Percentiles rank a stretch among this genome's conserved stretches.
These are phyloP conservation scores for Elymus sibiricus DNA, from an alignment of 176 grass and related monocot genomes.

Conservation along the genomic window DNA sequence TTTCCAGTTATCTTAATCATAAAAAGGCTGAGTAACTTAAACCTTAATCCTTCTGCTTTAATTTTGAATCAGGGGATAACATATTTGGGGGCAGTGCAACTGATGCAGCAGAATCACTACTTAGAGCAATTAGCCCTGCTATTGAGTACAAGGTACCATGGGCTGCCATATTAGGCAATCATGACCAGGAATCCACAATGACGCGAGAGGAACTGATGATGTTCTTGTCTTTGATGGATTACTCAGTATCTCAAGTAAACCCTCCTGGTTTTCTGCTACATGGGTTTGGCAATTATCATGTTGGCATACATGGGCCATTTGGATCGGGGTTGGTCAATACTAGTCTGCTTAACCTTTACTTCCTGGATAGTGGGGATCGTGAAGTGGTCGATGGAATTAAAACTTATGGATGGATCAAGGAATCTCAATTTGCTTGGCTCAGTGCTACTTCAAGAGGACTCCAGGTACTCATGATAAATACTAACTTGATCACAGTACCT, in stretches of 20 bases:
- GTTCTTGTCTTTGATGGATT: slow-evolving; percentile 92
- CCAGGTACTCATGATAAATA: slow-evolving; percentile 47
- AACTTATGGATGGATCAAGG: slow-evolving; percentile 93
- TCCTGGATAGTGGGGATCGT: slow-evolving; percentile 81
- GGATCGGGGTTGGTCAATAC: slow-evolving; percentile 59
- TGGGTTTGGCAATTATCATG: slow-evolving; percentile 87
- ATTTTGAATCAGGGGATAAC: slow-evolving; percentile 72
- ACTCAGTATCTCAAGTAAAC: slow-evolving; percentile 85
- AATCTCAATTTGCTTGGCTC: slow-evolving; percentile 82
- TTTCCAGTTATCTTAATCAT: neutral
- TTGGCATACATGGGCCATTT: slow-evolving; percentile 64
- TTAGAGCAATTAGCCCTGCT: slow-evolving; percentile 69
- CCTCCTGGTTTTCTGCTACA: slow-evolving; percentile 69
- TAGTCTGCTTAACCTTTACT: slow-evolving; percentile 90
- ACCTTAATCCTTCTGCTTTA: slow-evolving; percentile 18
- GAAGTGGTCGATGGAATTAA: slow-evolving; percentile 55
- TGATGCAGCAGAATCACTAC: slow-evolving; percentile 90
- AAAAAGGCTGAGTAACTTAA: neutral
- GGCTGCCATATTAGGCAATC: slow-evolving; percentile 90
- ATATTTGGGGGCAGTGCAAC: slow-evolving; percentile 92
- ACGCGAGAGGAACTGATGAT: slow-evolving; percentile 72
- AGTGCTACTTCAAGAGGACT: slow-evolving; percentile 45
- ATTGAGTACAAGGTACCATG: slow-evolving; percentile 70
- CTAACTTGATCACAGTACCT: neutral
- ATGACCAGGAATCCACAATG: slow-evolving; percentile 97